These are phyloP conservation scores for Ogataea ramenticola DNA, from an alignment of 805 yeast genomes.

Conservation along the genomic window DNA sequence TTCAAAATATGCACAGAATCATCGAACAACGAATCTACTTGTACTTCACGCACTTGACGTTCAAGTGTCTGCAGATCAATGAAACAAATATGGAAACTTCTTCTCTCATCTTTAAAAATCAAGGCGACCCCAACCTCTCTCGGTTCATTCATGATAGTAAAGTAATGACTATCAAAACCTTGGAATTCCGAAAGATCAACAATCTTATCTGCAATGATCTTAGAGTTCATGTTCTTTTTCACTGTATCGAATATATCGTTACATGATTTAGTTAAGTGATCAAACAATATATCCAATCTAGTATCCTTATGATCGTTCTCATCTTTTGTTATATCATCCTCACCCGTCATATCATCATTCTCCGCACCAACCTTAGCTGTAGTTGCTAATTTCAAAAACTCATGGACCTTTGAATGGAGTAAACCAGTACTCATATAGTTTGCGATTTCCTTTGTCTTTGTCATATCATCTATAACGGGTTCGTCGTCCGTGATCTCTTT, in stretches of 20 bases:
- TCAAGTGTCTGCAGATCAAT: background rate
- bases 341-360: background rate
- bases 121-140: background rate
- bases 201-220: conserved; percentile 7
- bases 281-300: conserved; percentile 4
- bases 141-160: background rate
- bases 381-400: background rate
- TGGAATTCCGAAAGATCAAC: conserved; percentile 6
- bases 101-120: background rate
- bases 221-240: conserved; percentile 13
- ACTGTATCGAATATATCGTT: conserved; percentile 11
- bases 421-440: conserved; percentile 21
- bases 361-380: background rate
- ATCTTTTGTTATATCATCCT: no score
- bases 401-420: conserved; percentile 4
- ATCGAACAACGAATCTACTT: background rate
- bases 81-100: background rate
- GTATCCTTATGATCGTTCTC: background rate
- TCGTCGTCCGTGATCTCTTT: conserved; percentile 33
- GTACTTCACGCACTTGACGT: background rate
- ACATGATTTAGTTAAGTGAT: conserved; percentile 7
- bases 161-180: background rate
- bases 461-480: conserved; percentile 11
- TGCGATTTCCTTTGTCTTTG: conserved; percentile 22
- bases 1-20: background rate